Evolutionary conservation across 208 protist genomes (phyloP).

Genomic region (Leishmania guyanensis): DNA sequence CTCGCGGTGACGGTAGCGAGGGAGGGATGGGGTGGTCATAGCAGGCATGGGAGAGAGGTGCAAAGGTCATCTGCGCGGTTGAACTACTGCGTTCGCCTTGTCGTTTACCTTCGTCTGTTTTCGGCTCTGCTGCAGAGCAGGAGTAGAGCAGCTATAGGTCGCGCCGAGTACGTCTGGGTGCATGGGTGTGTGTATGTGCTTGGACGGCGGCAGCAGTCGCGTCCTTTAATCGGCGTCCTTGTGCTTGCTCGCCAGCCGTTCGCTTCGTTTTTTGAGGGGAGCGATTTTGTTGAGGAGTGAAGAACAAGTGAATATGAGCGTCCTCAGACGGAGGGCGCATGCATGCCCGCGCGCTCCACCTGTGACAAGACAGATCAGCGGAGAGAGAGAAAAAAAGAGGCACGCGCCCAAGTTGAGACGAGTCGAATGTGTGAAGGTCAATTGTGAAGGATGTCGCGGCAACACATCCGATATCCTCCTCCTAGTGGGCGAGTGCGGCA

Average conservation of each 20-base stretch:
- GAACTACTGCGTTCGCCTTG: not conserved
- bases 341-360: not conserved
- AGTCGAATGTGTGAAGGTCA: not conserved
- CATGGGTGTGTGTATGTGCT: not conserved
- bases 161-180: not conserved
- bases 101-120: not conserved
- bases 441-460: not conserved
- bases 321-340: not conserved
- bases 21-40: not conserved
- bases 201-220: not conserved
- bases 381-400: not conserved
- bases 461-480: not conserved
- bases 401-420: not conserved
- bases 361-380: not conserved
- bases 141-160: not conserved
- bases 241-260: not conserved
- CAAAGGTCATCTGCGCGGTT: not conserved
- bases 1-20: conserved; percentile 32
- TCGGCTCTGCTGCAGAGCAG: not conserved
- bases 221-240: not conserved
- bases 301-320: not conserved
- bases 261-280: not conserved
- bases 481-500: not conserved
- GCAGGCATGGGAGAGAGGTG: not conserved
- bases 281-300: not conserved